Percentiles rank a stretch among this genome's conserved stretches.
These are phyloP conservation scores for Ogataea paradorogensis DNA, from an alignment of 805 yeast genomes.

Conservation along the genomic window DNA sequence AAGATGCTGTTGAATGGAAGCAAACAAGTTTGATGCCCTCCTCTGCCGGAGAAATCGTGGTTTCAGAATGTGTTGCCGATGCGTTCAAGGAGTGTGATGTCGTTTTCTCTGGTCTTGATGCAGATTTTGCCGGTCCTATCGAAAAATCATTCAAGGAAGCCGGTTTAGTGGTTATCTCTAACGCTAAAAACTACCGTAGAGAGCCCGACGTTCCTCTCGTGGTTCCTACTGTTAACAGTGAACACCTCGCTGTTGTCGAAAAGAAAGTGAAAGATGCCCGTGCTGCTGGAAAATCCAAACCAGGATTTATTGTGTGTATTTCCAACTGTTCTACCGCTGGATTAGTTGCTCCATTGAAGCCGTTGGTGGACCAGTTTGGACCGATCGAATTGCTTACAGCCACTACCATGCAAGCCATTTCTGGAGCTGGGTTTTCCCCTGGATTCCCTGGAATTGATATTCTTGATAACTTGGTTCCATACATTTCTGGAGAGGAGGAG, in stretches of 20 bases:
- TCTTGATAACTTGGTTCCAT: conserved; percentile 92
- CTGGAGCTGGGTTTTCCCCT: conserved; percentile 98
- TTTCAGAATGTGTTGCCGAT: conserved; percentile 73
- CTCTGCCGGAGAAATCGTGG: conserved; percentile 56
- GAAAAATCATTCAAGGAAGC: conserved; percentile 80
- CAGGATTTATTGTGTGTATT: conserved; percentile 89
- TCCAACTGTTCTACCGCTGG: conserved; percentile 99
- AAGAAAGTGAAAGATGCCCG: conserved; percentile 53
- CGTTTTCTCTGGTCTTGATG: conserved; percentile 91
- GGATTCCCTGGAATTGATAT: conserved; percentile 96
- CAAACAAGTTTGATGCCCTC: conserved; percentile 83
- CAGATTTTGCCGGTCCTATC: conserved; percentile 89
- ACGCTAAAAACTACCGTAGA: conserved; percentile 95
- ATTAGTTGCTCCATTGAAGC: conserved; percentile 92
- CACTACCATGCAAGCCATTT: conserved; percentile 94
- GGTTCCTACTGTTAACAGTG: conserved; percentile 93
- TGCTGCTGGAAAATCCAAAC: conserved; percentile 51
- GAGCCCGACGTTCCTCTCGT: conserved; percentile 83
- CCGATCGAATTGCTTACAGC: conserved; percentile 84
- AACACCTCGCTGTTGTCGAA: conserved; percentile 75
- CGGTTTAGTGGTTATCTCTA: conserved; percentile 84
- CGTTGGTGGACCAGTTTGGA: conserved; percentile 86
- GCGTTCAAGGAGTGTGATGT: conserved; percentile 86
- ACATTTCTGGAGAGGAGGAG: conserved; percentile 95
- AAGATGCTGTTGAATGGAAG: conserved; percentile 90